Percentiles rank a stretch among this genome's conserved stretches.
These are phyloP conservation scores for Wallemia hederae DNA, from an alignment of 1,284 basidiomycete species.

Conservation along the genomic window DNA sequence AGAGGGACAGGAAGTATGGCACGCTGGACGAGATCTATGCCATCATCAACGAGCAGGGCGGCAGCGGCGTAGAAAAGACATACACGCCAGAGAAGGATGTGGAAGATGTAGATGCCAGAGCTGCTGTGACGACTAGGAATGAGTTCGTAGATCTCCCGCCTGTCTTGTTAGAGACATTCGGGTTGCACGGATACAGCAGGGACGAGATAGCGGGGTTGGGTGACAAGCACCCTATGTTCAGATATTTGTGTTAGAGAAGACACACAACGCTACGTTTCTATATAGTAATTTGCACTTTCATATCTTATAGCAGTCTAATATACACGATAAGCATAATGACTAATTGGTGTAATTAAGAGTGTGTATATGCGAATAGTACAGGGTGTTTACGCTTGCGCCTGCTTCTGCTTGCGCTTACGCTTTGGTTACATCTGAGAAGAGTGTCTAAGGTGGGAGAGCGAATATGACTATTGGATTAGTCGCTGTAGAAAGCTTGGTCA, in stretches of 20 bases:
- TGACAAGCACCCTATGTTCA: neutral
- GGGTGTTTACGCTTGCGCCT: too few species aligned
- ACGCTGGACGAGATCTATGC: neutral
- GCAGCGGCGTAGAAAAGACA: neutral
- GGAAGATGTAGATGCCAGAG: neutral
- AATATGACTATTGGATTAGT: too few species aligned
- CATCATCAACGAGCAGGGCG: neutral
- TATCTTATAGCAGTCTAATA: too few species aligned
- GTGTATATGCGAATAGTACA: too few species aligned
- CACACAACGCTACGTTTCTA: too few species aligned
- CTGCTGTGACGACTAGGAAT: neutral
- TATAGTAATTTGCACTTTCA: too few species aligned
- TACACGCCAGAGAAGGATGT: neutral
- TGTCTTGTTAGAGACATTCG: neutral
- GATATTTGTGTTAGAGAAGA: conserved; percentile 1
- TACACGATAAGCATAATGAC: too few species aligned
- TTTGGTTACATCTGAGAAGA: too few species aligned
- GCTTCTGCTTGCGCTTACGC: too few species aligned
- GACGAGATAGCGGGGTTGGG: neutral
- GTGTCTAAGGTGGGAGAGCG: too few species aligned
- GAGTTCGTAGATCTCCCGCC: neutral
- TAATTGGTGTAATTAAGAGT: too few species aligned
- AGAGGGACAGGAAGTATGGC: neutral
- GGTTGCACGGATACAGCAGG: neutral
- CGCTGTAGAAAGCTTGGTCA: too few species aligned